phyloP scores from a whole-genome alignment of 2,329 filamentous ascomycete genomes.

The Monilinia vaccinii-corymbosi region DNA sequence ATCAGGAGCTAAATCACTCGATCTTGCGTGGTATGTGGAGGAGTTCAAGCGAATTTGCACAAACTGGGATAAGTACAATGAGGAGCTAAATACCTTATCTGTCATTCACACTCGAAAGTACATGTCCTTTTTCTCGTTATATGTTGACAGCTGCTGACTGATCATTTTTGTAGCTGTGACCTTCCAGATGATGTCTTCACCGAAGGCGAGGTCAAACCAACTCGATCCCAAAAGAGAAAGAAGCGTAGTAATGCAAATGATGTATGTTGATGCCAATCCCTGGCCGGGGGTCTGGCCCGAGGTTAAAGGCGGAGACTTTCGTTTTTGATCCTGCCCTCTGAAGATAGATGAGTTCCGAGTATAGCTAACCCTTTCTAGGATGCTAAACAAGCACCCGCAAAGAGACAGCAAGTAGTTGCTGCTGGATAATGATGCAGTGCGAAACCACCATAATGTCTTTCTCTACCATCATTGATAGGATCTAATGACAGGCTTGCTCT shows the following conservation, averaged over 20 bases:
- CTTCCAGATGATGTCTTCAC: constrained; percentile 87
- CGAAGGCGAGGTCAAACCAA: constrained; percentile 63
- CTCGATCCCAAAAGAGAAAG: constrained; percentile 27
- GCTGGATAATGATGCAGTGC: constrained; percentile 26
- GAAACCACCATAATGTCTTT: constrained; percentile 16
- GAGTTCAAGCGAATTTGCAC: constrained; percentile 80
- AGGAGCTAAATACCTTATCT: constrained; percentile 66
- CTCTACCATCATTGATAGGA: constrained; percentile 22
- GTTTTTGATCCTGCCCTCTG: constrained; percentile 6
- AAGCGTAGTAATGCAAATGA: constrained; percentile 26
- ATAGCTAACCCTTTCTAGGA: constrained; percentile 26
- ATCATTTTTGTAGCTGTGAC: constrained; percentile 52
- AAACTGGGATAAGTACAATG: constrained; percentile 65
- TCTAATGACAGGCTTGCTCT: constrained; percentile 25
- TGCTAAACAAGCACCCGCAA: constrained; percentile 20
- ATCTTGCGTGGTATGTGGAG: constrained; percentile 72
- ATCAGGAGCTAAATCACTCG: constrained; percentile 58
- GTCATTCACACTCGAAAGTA: constrained; percentile 73
- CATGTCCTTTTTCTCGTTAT: constrained; percentile 29
- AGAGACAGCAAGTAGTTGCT: constrained; percentile 29
- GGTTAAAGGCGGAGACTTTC: constrained; percentile 8
- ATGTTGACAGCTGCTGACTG: constrained; percentile 18
- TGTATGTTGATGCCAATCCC: constrained; percentile 21
- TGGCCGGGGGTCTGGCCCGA: constrained; percentile 6
- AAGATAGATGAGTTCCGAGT: background rate